phyloP scores from a whole-genome alignment of 495 filamentous ascomycete species.

The Xeromyces bisporus region DNA sequence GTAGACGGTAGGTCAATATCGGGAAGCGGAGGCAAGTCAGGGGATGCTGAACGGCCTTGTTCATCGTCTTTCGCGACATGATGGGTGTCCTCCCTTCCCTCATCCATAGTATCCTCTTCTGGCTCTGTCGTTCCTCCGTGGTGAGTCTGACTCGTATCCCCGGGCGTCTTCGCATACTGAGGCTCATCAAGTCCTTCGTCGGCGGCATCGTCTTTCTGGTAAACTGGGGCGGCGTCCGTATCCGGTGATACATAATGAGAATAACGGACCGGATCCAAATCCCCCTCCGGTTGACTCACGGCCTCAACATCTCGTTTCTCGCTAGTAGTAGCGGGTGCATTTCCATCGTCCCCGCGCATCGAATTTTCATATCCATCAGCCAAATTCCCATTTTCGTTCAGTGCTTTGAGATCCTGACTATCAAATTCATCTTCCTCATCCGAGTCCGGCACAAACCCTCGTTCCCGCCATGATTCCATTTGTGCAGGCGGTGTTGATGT shows the following conservation, averaged over 20 bases:
- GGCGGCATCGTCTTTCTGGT: too few species aligned
- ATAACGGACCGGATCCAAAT: too few species aligned
- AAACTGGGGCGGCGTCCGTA: too few species aligned
- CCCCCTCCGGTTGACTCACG: too few species aligned
- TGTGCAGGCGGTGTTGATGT: constrained; percentile 21
- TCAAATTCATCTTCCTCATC: constrained; percentile 40
- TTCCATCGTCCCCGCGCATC: neutral
- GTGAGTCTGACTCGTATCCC: neutral
- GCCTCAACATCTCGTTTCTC: neutral
- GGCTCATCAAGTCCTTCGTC: neutral
- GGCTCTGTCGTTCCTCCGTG: neutral
- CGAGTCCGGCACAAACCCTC: constrained; percentile 46
- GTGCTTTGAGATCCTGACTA: constrained; percentile 11
- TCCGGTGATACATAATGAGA: too few species aligned
- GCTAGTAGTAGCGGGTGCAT: neutral
- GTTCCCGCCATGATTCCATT: constrained; percentile 47
- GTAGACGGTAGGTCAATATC: constrained; percentile 5
- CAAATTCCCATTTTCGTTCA: constrained; percentile 6
- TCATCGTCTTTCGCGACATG: neutral
- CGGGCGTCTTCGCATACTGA: too few species aligned
- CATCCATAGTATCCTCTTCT: neutral
- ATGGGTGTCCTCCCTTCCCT: constrained; percentile 1
- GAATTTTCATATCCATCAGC: constrained; percentile 2
- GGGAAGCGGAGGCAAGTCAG: constrained; percentile 1
- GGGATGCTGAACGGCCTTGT: neutral